phyloP scores from a whole-genome alignment of 306 rosid genomes.

The Boehmeria nivea region DNA sequence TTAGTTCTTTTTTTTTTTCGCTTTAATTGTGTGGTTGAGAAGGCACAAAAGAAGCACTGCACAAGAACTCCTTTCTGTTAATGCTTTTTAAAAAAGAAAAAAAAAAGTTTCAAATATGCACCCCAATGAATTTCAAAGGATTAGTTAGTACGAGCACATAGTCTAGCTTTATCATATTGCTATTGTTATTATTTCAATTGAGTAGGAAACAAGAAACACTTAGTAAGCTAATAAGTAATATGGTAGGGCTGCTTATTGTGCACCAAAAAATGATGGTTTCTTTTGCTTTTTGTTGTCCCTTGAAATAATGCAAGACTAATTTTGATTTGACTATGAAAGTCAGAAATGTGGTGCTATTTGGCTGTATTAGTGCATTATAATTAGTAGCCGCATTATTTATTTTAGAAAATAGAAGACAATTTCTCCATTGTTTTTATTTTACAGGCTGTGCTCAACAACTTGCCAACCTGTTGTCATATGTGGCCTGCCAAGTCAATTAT shows the following conservation, averaged over 20 bases:
- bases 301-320: neutral
- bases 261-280: neutral
- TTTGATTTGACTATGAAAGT: neutral
- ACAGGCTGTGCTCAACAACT: slow-evolving; percentile 47
- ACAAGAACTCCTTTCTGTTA: no score
- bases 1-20: neutral
- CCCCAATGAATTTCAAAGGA: no score
- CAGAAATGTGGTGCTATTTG: slow-evolving; percentile 9
- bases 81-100: no score
- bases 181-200: neutral
- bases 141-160: no score
- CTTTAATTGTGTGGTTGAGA: no score
- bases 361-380: neutral
- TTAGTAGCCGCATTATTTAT: neutral
- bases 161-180: neutral
- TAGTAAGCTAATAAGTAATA: neutral
- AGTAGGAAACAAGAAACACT: neutral
- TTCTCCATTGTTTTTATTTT: slow-evolving; percentile 3
- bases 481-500: slow-evolving; percentile 16
- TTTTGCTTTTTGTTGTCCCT: neutral
- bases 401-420: neutral
- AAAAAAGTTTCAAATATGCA: no score
- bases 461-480: slow-evolving; percentile 39
- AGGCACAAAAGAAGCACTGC: no score
- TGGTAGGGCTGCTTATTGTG: neutral